Conservation (phyloP, 805 yeast genomes). For the Cyberlindnera misumaiensis region DNA sequence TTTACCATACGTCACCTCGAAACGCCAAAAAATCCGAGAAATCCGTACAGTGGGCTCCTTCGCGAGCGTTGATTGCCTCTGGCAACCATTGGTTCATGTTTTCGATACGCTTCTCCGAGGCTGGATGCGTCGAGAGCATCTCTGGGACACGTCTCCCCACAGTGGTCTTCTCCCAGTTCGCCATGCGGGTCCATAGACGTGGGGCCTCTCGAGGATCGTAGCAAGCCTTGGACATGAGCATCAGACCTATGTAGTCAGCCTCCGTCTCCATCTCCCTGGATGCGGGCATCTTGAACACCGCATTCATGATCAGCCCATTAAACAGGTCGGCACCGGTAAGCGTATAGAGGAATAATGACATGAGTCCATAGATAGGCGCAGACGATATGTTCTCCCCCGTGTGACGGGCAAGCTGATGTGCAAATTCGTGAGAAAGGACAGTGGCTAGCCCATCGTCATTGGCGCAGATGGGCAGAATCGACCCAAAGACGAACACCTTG, state of each 20-base stretch:
- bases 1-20: constrained; percentile 3
- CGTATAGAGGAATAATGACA: constrained; percentile 48
- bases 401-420: constrained; percentile 92
- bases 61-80: constrained; percentile 27
- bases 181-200: constrained; percentile 79
- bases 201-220: constrained; percentile 72
- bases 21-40: constrained; percentile 10
- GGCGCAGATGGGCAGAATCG: constrained; percentile 68
- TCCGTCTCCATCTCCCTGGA: constrained; percentile 93
- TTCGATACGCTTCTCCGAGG: constrained; percentile 61
- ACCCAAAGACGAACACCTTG: constrained; percentile 81
- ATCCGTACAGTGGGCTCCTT: constrained; percentile 9
- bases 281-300: constrained; percentile 70
- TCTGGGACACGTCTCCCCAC: constrained; percentile 37
- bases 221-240: constrained; percentile 88
- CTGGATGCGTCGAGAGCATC: constrained; percentile 85
- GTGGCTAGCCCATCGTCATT: constrained; percentile 95
- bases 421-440: constrained; percentile 85
- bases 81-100: constrained; percentile 68
- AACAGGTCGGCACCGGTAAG: constrained; percentile 54
- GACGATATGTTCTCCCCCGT: constrained; percentile 75
- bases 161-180: constrained; percentile 35
- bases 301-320: constrained; percentile 44
- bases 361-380: constrained; percentile 59
- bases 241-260: constrained; percentile 91